Base-by-base conservation (phyloP, 2,329 filamentous ascomycete genomes). In the Colletotrichum chlorophyti region DNA sequence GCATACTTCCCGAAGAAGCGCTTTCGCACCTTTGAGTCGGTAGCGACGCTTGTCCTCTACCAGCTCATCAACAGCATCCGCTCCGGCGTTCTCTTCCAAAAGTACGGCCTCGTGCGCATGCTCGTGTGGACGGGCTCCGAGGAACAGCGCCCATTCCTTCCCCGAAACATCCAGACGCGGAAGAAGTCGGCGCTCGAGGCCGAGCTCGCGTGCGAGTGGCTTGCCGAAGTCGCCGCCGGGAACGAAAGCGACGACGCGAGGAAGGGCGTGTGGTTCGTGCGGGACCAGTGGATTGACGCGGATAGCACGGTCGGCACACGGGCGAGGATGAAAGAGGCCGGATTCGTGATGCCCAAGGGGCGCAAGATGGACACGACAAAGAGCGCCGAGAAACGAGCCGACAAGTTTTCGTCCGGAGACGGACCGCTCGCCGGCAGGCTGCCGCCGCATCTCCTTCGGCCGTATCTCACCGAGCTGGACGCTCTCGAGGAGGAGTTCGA, bases 31-130 rank as follows among this genome's bases (percentile, higher is more conserved):
- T 85, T 87, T 67, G 72, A 83, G 27, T 87, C 85, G 64, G 70
- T 90, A 58, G 79, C 80, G 47, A 72, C 76, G 55, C 76, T 89
- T 53, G 72, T 90, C 2, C 68, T 88, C 2, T 82, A 85, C 67
- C 86, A 90, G 67, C 81, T 91, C 55, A 77, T 88, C 64, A 76
- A 73, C 38, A 79, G 82, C 47, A 83, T 90, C 52, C 80, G 85
- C 60, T 75, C 79, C 3, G 79, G 85, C 46, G 72, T 78, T 0
- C 77, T 89, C 0, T 84, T 96, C 65, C 89, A 97, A 65, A 78
- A 79, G 24, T 93, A 92, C 69, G 94, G 94, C 3, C 82, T 88
- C 15, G 87, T 96, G 3, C 86, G 93, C 45, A 88, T 94, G 78
- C 80, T 98, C 1, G 69, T 93, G 34, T 93, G 93, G 87, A 67